Evolutionary conservation across 2,329 filamentous ascomycete species (phyloP), one percentile per base, ranked within the genome.

Genomic region (Amauroascus niger): DNA sequence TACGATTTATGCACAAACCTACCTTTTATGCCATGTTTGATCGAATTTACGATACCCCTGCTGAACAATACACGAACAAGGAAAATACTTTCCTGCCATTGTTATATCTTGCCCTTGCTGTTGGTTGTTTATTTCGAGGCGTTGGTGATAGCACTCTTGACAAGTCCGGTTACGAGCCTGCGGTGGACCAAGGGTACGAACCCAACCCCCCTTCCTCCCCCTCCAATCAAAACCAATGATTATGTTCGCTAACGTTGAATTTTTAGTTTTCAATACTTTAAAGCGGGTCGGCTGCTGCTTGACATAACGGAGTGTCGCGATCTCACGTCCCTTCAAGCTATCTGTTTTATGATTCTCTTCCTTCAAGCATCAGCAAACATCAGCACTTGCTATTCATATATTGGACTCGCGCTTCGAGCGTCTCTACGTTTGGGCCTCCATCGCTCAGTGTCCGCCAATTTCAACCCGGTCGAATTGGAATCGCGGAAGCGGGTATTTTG

Each of bases 331-430:
- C 72, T 91, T 7, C 87, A 93, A 66, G 81, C 84, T 1, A 76
- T 93, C 6, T 71, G 89, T 18, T 89, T 88, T 65, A 86, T 89
- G 78, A 85, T 89, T 47, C 72, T 91, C 2, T 93, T 90, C 64
- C 75, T 91, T 1, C 87, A 93, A 63, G 82, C 84, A 1, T 87
- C 87, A 1, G 86, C 86, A 8, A 87, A 88, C 64, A 72, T 91
- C 28, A 87, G 83, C 64, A 85, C 82, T 8, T 91, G 87, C 65
- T 91, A 91, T 67, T 81, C 86, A 0, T 89, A 88, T 61, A 78
- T 91, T 46, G 87, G 87, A 6, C 85, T 91, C 61, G 87, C 86
- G 1, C 73, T 90, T 47, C 80, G 86, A 49, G 84, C 85, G 6
- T 82, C 85, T n/a, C 70, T 91, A 32, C 80, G 86, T 26, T 83